Conservation (phyloP, 768 basidiomycete species). For the Neoboletus brunneissimus region DNA sequence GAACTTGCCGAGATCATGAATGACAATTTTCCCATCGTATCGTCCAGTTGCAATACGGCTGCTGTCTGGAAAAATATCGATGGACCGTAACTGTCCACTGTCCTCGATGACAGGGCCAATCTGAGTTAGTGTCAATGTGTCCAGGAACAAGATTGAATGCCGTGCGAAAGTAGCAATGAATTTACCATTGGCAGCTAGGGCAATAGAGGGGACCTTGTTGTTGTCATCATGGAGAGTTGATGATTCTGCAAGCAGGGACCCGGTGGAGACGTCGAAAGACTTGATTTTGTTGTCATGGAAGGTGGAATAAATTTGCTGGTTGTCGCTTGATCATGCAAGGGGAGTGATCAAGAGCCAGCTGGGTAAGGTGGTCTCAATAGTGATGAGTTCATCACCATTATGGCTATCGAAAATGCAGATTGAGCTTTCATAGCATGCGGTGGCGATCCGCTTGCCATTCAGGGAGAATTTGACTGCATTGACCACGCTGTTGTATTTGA, state of each 20-base stretch:
- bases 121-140: background rate
- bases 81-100: fast-evolving
- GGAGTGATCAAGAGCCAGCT: fast-evolving
- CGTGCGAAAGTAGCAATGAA: background rate
- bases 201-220: background rate
- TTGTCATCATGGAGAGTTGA: background rate
- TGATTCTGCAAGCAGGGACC: background rate
- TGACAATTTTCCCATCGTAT: background rate
- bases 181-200: background rate
- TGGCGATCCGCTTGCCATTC: background rate
- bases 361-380: background rate
- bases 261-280: background rate
- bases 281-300: background rate
- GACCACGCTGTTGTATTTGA: fast-evolving
- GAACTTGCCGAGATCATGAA: background rate
- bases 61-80: background rate
- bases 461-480: background rate
- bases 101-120: background rate
- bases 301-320: background rate
- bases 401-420: background rate
- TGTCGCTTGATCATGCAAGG: background rate
- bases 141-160: background rate
- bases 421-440: fast-evolving
- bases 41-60: background rate
- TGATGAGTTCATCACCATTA: background rate